phyloP scores from a whole-genome alignment of 2,329 filamentous ascomycete genomes.

The Neofusicoccum sp. region DNA sequence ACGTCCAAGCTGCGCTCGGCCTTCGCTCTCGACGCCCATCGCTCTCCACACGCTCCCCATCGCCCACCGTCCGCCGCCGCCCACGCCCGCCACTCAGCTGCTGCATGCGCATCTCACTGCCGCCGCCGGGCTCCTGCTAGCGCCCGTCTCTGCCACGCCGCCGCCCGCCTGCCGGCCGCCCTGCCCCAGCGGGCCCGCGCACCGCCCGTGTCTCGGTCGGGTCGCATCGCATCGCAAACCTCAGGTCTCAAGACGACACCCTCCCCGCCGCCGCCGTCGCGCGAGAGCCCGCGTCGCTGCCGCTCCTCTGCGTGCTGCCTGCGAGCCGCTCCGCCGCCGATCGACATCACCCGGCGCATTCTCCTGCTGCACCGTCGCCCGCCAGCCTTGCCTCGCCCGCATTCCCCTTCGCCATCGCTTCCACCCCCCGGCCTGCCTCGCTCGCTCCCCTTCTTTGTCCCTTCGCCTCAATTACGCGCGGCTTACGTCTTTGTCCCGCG shows the following conservation, averaged over 20 bases:
- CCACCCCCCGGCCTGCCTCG: neutral
- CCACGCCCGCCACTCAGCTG: conserved; percentile 4
- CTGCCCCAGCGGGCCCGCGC: neutral
- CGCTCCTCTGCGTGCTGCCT: no score
- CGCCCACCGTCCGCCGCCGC: neutral
- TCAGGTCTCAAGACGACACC: conserved; percentile 1
- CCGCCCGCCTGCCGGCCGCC: neutral
- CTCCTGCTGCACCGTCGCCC: neutral
- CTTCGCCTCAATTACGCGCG: conserved; percentile 12
- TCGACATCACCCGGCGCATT: conserved; percentile 8
- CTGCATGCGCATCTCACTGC: conserved; percentile 11
- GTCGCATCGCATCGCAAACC: conserved; percentile 16
- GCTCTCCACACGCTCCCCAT: conserved; percentile 14
- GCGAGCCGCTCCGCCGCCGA: neutral
- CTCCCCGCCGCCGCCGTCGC: neutral
- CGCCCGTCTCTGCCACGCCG: neutral
- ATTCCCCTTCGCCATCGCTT: neutral
- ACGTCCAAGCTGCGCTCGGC: conserved; percentile 14
- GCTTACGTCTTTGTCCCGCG: conserved; percentile 12
- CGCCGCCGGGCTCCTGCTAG: conserved; percentile 6
- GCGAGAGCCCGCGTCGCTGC: neutral
- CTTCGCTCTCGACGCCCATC: conserved; percentile 14
- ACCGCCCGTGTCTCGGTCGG: conserved; percentile 17
- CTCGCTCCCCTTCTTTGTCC: conserved; percentile 16
- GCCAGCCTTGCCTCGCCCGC: neutral